Evolutionary conservation across 208 protist genomes (phyloP), one percentile per base, ranked within the genome.

Genomic region (Leishmania aethiopica): DNA sequence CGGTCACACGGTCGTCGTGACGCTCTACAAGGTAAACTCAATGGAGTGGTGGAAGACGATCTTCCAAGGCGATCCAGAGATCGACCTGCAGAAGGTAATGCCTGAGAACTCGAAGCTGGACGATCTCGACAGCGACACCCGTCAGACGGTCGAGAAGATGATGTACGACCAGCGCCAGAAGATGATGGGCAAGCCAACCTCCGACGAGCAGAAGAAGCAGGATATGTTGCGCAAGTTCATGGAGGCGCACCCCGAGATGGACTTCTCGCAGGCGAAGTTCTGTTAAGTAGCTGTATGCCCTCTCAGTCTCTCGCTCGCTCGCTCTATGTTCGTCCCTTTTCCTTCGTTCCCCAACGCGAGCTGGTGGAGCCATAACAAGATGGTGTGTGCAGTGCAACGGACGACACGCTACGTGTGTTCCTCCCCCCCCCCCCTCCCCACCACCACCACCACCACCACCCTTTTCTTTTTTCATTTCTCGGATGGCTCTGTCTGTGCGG

Each of bases 71-170:
- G 94, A 98, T 82, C 88, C 91, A 17, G 95, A 97, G 79, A 97
- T 99, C 80, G 96, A 99, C 73, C 87, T 98, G 64, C 94, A 97
- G 82, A 99, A 99, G 87, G 96, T 99, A 51, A 85, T 98, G 57
- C 97, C 97, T 40, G 96, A 98, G 90, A 98, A 98, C 87, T 98
- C 94, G 49, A 98, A 99, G 88, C 86, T 99, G n/a, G 93, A 96
- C 80, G 96, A 99, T 88, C 91, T 99, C 49, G 97, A 99, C 88
- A 85, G 86, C 67, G 97, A 99, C 70, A 98, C 97, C 25, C 91
- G 96, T n/a, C 91, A 98, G 88, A 98, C 95, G 47, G 97, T 99
- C 67, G 96, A 98, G 86, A 99, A 99, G 92, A 99, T 99, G 97
- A 99, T 99, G 97, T 98, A 96, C 86, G 96, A 99, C 86, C 97